Base-by-base conservation (phyloP, 257 asterid species). In the Petrea volubilis region DNA sequence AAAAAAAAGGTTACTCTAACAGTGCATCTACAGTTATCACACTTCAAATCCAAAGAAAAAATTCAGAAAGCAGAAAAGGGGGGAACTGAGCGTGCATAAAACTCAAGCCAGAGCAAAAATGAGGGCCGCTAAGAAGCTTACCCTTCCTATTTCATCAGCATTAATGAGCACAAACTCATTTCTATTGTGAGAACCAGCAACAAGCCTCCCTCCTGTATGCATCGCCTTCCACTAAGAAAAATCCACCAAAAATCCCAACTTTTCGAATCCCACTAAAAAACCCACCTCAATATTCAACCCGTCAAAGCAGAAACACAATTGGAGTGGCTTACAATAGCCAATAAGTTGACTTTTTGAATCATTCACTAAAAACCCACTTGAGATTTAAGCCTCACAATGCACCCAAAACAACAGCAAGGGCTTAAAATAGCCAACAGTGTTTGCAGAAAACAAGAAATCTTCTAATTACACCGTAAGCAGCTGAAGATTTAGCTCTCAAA, bases 71-170 rank as follows among this genome's bases (percentile, higher is more conserved):
- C 20, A 53, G 9, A 53, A 41, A 36, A 67, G 29, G 27, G 27
- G 41, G 11, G 64, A 25, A 51, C 15, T n/a, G 36, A 11, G 57
- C n/a, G 21, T 33, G 6, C 15, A 25, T 27, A 33, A 13, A 63
- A 34, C 41, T 2, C 64, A 55, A 38, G 75, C 46, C 23, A 52
- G 9, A 70, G 70, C 25, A 9, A 78, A 76, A 74, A 71, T 43
- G 20, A 50, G 21, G 27, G 40, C 9, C 57, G 18, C 52, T 4
- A 23, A 18, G 9, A 60, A 58, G 57, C 57, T 62, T 67, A 84
- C 95, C 82, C 55, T 80, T 72, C 92, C 92, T 60, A 80, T 64
- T 64, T 88, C 92, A 68, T 88, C 95, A 43, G 95, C 88, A 82
- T 88, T 80, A 72, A 86, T 85, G 51, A 84, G 84, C 55, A 83